Percentiles rank a stretch among this genome's conserved stretches.
These are phyloP conservation scores for Pseudonectria buxi DNA, from an alignment of 2,329 filamentous ascomycete genomes.

Conservation along the genomic window DNA sequence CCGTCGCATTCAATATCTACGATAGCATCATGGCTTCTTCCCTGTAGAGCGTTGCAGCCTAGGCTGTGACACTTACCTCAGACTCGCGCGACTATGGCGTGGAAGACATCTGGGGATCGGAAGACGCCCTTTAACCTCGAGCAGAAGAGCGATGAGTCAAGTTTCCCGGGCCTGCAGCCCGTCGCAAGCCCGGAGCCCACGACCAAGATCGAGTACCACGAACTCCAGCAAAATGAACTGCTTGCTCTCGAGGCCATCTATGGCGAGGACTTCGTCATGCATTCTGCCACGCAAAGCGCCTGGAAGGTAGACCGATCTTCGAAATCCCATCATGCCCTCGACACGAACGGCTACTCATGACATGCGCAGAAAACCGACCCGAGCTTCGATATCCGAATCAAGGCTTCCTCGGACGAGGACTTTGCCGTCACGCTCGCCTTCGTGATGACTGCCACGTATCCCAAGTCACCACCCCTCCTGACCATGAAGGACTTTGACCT, in stretches of 20 bases:
- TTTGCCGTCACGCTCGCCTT: slow-evolving; percentile 67
- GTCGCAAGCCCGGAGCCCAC: slow-evolving; percentile 31
- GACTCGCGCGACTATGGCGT: slow-evolving; percentile 41
- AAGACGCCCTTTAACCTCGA: slow-evolving; percentile 40
- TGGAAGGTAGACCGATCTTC: slow-evolving; percentile 63
- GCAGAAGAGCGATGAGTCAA: slow-evolving; percentile 40
- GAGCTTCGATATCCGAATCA: slow-evolving; percentile 73
- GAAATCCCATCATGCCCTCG: slow-evolving; percentile 11
- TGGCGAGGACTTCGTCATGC: slow-evolving; percentile 75
- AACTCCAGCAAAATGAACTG: slow-evolving; percentile 82
- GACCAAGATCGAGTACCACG: slow-evolving; percentile 61
- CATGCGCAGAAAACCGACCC: slow-evolving; percentile 65
- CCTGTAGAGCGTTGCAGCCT: slow-evolving; percentile 45
- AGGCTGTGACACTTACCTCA: slow-evolving; percentile 43
- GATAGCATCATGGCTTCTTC: slow-evolving; percentile 39
- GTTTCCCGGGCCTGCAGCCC: slow-evolving; percentile 45
- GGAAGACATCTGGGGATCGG: slow-evolving; percentile 41
- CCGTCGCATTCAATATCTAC: slow-evolving; percentile 1
- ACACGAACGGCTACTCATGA: slow-evolving; percentile 14
- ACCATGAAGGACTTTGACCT: slow-evolving; percentile 61
- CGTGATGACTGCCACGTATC: slow-evolving; percentile 83
- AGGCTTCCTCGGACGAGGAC: slow-evolving; percentile 64
- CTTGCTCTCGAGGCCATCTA: slow-evolving; percentile 83
- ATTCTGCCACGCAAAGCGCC: slow-evolving; percentile 62
- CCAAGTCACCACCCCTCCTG: slow-evolving; percentile 71